Evolutionary conservation across 2,329 filamentous ascomycete species (phyloP).

Genomic region (Fusarium nanum): DNA sequence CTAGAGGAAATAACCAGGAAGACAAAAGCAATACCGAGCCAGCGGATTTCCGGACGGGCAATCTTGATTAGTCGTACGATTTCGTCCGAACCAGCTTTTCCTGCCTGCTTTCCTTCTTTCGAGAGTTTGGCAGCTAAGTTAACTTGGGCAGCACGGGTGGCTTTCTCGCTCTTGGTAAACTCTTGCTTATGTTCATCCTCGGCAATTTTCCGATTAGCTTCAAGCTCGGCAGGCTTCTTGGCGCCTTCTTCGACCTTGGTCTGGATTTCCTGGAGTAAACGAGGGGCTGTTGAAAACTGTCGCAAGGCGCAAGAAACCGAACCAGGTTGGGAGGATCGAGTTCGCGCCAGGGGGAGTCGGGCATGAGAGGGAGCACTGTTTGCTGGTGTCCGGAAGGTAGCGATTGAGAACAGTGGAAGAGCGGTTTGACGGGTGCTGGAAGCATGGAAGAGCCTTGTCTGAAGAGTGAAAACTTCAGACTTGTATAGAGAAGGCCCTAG

Average conservation of each 20-base stretch:
- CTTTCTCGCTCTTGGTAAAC: slow-evolving; percentile 81
- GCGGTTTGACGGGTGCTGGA: slow-evolving; percentile 30
- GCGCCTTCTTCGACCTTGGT: slow-evolving; percentile 49
- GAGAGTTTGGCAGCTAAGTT: slow-evolving; percentile 89
- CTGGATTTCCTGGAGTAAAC: slow-evolving; percentile 40
- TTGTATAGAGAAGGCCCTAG: slow-evolving; percentile 34
- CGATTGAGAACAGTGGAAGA: slow-evolving; percentile 46
- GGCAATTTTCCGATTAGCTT: slow-evolving; percentile 48
- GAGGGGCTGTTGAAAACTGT: slow-evolving; percentile 48
- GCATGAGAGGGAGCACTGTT: slow-evolving; percentile 9
- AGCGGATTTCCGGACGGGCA: slow-evolving; percentile 83
- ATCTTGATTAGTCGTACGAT: slow-evolving; percentile 90
- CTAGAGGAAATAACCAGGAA: slow-evolving; percentile 89
- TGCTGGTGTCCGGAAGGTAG: slow-evolving; percentile 38
- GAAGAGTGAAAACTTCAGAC: slow-evolving; percentile 28
- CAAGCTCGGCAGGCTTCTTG: slow-evolving; percentile 52
- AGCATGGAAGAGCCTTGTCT: slow-evolving; percentile 36
- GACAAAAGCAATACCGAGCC: slow-evolving; percentile 81
- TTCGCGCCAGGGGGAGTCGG: slow-evolving; percentile 8
- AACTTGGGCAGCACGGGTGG: slow-evolving; percentile 85
- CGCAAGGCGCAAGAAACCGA: slow-evolving; percentile 41
- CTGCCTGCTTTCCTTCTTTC: slow-evolving; percentile 76
- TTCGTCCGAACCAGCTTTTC: slow-evolving; percentile 75
- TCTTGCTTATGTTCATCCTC: slow-evolving; percentile 54
- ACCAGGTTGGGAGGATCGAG: slow-evolving; percentile 17